Base-by-base conservation (phyloP, 2,329 filamentous ascomycete genomes). In the Arthrobotrys entomopaga region DNA sequence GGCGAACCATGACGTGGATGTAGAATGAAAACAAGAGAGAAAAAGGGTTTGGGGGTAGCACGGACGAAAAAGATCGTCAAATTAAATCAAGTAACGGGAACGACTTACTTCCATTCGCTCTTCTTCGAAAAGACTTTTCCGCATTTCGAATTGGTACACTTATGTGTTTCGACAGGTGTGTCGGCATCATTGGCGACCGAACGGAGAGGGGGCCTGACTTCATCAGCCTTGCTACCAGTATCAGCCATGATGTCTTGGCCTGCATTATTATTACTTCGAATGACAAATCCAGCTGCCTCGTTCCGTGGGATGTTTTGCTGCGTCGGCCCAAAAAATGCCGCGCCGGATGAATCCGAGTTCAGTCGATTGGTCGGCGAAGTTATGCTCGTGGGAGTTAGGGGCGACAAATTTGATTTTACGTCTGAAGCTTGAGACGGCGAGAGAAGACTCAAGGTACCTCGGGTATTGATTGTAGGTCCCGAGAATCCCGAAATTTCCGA, bases 81-180 rank as follows among this genome's bases (percentile, higher is more conserved):
- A 34, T 34, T 1, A 34, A 34, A 34, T 8, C 29, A 34, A 6
- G 29, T 7, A 34, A 34, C 6, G 29, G 6, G 6, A 34, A 19
- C 11, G 13, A 66, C 69, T 48, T 59, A 74, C 70, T 74, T 74
- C 40, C 40, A 74, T 54, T 74, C 70, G 6, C 42, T 53, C 11
- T 67, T 66, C 29, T 74, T 74, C 0, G 57, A 53, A 20, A 74
- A 74, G 0, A 34, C 48, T 13, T 74, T 74, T 3, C 43, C 22
- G 38, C 70, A 74, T 43, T 74, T 74, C 2, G 16, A 10, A 52
- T 57, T 38, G 13, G 15, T n/a, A 20, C 70, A 74, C 24, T 42
- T 16, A 19, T 63, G 63, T 11, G 42, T 22, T 43, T 74, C 70
- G 13, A 43, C 20, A 8, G 46, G 16, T 4, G 3, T 15, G 1